These are phyloP conservation scores for Penicillium flavigenum DNA, from an alignment of 495 filamentous ascomycete genomes.

Conservation along the genomic window DNA sequence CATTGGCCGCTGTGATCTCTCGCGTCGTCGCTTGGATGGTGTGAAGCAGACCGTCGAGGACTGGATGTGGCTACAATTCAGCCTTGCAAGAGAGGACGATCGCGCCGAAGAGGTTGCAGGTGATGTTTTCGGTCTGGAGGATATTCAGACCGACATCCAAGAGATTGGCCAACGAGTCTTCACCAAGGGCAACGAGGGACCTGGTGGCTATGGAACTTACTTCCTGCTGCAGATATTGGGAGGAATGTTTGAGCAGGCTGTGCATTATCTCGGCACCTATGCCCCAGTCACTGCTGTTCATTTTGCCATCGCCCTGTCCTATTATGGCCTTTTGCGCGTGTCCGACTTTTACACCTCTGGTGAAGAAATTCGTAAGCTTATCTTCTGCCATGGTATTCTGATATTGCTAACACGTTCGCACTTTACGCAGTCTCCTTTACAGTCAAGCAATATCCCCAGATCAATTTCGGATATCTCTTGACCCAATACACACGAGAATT, in stretches of 20 bases:
- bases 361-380: constrained; percentile 67
- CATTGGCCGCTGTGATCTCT: constrained; percentile 89
- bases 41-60: constrained; percentile 82
- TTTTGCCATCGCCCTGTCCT: constrained; percentile 85
- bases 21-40: constrained; percentile 73
- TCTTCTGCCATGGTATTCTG: neutral
- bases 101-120: constrained; percentile 78
- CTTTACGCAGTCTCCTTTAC: constrained; percentile 55
- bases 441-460: constrained; percentile 77
- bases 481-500: constrained; percentile 96
- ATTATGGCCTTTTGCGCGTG: constrained; percentile 87
- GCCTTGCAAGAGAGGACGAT: constrained; percentile 83
- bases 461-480: constrained; percentile 91
- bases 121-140: constrained; percentile 83
- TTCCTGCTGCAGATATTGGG: constrained; percentile 88
- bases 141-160: constrained; percentile 77
- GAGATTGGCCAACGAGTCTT: constrained; percentile 92
- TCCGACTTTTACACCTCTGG: constrained; percentile 66
- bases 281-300: constrained; percentile 91
- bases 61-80: constrained; percentile 97
- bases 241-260: constrained; percentile 93
- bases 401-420: constrained; percentile 31
- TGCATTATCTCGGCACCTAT: constrained; percentile 84
- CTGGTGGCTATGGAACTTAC: constrained; percentile 80
- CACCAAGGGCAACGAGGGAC: constrained; percentile 64